Conservation (phyloP, 2,329 filamentous ascomycete genomes). For the Cordyceps cicadae region DNA sequence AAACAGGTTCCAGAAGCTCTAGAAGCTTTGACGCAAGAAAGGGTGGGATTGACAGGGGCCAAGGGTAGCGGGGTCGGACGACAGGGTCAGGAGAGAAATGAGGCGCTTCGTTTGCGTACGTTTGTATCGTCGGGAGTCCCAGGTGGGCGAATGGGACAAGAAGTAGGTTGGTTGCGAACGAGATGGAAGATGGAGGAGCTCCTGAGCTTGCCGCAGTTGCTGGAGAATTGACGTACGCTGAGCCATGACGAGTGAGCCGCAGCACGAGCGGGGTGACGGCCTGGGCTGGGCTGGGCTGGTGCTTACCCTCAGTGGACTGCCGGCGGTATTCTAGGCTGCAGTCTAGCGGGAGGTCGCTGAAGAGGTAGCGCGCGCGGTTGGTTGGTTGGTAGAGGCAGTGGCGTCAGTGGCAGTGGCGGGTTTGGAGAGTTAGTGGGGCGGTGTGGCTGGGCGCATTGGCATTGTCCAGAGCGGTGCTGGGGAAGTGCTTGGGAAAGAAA, state of each 20-base stretch:
- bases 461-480: no score
- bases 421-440: neutral
- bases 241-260: slow-evolving; percentile 8
- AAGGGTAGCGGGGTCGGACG: neutral
- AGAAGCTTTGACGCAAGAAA: slow-evolving; percentile 4
- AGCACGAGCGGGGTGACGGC: slow-evolving; percentile 8
- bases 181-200: slow-evolving; percentile 7
- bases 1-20: slow-evolving; percentile 9
- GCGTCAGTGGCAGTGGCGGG: neutral
- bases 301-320: neutral
- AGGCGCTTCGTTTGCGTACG: neutral
- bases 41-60: slow-evolving; percentile 1
- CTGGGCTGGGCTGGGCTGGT: neutral
- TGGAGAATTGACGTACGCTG: slow-evolving; percentile 11
- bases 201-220: slow-evolving; percentile 7
- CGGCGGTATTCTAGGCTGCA: neutral
- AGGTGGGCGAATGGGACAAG: neutral
- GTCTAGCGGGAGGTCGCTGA: neutral
- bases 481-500: neutral
- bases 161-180: neutral
- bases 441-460: neutral
- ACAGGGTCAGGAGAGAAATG: neutral
- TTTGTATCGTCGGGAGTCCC: neutral
- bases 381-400: neutral
- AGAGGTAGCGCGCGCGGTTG: neutral